phyloP scores from a whole-genome alignment of 2,329 filamentous ascomycete species.

The Didymosphaeria variabile region DNA sequence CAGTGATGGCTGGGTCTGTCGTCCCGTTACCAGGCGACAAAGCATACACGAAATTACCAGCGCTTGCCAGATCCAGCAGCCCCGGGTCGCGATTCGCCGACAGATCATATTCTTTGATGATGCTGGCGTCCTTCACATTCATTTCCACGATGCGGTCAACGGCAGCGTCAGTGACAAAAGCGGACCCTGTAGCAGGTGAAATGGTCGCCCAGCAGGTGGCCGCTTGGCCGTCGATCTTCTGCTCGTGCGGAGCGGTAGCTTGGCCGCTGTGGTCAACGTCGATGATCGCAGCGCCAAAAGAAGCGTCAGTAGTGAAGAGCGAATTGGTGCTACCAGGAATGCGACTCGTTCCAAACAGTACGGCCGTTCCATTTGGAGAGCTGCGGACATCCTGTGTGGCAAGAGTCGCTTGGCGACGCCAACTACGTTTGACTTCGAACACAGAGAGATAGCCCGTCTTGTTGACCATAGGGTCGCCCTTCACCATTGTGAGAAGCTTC shows the following conservation, averaged over 20 bases:
- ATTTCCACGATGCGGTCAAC: slow-evolving; percentile 66
- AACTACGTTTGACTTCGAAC: slow-evolving; percentile 53
- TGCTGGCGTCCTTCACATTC: slow-evolving; percentile 57
- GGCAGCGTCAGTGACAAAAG: slow-evolving; percentile 67
- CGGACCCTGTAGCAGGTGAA: slow-evolving; percentile 58
- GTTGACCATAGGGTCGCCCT: slow-evolving; percentile 65
- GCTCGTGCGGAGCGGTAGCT: slow-evolving; percentile 47
- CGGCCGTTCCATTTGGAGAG: slow-evolving; percentile 64
- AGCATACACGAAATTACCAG: slow-evolving; percentile 66
- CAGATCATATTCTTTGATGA: slow-evolving; percentile 55
- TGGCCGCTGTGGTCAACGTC: slow-evolving; percentile 45
- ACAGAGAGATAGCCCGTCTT: slow-evolving; percentile 66
- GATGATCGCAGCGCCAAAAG: slow-evolving; percentile 65
- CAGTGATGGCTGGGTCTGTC: slow-evolving; percentile 46
- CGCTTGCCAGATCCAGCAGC: slow-evolving; percentile 63
- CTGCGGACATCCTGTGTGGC: slow-evolving; percentile 39
- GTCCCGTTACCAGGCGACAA: slow-evolving; percentile 63
- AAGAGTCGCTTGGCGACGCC: slow-evolving; percentile 14
- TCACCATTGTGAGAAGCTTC: slow-evolving; percentile 65
- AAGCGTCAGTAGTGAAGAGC: slow-evolving; percentile 66
- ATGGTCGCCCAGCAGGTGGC: slow-evolving; percentile 69
- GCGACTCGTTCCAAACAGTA: slow-evolving; percentile 63
- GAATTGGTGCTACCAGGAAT: slow-evolving; percentile 54
- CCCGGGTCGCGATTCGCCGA: slow-evolving; percentile 58
- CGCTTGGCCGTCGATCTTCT: slow-evolving; percentile 58